A percentile compares a stretch with the other conserved stretches of the same genome.
These are phyloP conservation scores for Nigrograna mackinnonii DNA, from an alignment of 2,329 filamentous ascomycete genomes.

Conservation along the genomic window DNA sequence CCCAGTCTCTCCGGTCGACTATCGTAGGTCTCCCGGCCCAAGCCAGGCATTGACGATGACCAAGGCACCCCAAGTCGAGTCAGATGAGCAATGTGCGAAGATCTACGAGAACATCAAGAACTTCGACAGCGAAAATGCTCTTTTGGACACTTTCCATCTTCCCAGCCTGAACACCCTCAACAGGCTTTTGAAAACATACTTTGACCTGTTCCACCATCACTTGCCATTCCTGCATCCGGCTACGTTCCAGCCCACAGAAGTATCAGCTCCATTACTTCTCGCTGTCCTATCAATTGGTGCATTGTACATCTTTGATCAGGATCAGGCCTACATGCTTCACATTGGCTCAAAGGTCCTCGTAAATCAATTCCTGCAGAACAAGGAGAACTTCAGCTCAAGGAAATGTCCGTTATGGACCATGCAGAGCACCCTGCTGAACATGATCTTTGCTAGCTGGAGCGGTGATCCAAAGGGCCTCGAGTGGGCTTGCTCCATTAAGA, in stretches of 20 bases:
- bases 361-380: conserved; percentile 96
- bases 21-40: conserved; percentile 70
- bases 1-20: conserved; percentile 70
- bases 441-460: conserved; percentile 99
- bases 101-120: conserved; percentile 85
- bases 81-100: conserved; percentile 81
- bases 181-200: conserved; percentile 92
- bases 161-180: conserved; percentile 82
- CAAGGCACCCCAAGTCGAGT: conserved; percentile 77
- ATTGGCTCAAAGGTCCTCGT: conserved; percentile 97
- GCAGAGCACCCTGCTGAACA: conserved; percentile 95
- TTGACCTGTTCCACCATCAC: conserved; percentile 95
- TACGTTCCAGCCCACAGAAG: conserved; percentile 80
- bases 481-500: conserved; percentile 99
- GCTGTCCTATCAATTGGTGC: conserved; percentile 94
- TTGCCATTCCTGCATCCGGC: conserved; percentile 92
- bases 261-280: conserved; percentile 81
- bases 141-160: conserved; percentile 87
- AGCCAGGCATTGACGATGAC: conserved; percentile 66
- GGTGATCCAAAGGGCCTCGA: conserved; percentile 96
- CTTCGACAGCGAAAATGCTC: conserved; percentile 78
- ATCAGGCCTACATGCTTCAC: conserved; percentile 95
- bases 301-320: conserved; percentile 94
- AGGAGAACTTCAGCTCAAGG: conserved; percentile 97
- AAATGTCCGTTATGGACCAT: conserved; percentile 98